Percentiles rank a stretch among this genome's conserved stretches.
Conservation (phyloP, 2,329 filamentous ascomycete genomes). For the Hysterium pulicare region DNA sequence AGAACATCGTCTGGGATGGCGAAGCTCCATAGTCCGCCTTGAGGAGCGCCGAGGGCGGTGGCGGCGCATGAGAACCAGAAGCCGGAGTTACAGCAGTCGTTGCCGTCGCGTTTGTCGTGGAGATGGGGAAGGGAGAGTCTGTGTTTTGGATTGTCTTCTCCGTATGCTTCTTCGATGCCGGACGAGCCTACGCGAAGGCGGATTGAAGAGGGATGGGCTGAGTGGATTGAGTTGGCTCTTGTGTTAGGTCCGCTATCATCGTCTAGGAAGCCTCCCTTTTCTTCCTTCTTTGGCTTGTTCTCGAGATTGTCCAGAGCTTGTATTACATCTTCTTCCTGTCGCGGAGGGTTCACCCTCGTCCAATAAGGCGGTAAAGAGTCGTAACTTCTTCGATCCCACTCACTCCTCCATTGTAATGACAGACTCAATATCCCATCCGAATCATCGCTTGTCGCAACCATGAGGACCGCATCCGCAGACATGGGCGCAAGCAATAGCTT, state of each 20-base stretch:
- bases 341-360: constrained; percentile 13
- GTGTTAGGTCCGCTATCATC: constrained; percentile 16
- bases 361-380: constrained; percentile 27
- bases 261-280: constrained; percentile 15
- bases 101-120: constrained; percentile 4
- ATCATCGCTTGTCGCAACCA: constrained; percentile 24
- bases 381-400: constrained; percentile 18
- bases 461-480: constrained; percentile 19
- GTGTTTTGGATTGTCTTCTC: constrained; percentile 11
- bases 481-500: constrained; percentile 19
- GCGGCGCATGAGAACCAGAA: constrained; percentile 57
- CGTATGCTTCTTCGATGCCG: constrained; percentile 23
- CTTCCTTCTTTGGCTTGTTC: constrained; percentile 3
- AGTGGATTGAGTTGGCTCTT: constrained; percentile 4
- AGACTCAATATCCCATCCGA: constrained; percentile 25
- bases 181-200: constrained; percentile 16
- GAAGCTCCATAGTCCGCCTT: constrained; percentile 60
- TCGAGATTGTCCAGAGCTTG: constrained; percentile 11
- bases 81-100: constrained; percentile 30
- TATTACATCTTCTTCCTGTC: constrained; percentile 11
- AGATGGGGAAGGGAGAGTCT: constrained; percentile 16
- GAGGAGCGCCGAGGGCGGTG: constrained; percentile 52
- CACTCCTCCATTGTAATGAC: constrained; percentile 15
- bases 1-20: constrained; percentile 54
- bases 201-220: constrained; percentile 4